Evolutionary conservation across 768 basidiomycete species (phyloP).

Genomic region (Suillus occidentalis): DNA sequence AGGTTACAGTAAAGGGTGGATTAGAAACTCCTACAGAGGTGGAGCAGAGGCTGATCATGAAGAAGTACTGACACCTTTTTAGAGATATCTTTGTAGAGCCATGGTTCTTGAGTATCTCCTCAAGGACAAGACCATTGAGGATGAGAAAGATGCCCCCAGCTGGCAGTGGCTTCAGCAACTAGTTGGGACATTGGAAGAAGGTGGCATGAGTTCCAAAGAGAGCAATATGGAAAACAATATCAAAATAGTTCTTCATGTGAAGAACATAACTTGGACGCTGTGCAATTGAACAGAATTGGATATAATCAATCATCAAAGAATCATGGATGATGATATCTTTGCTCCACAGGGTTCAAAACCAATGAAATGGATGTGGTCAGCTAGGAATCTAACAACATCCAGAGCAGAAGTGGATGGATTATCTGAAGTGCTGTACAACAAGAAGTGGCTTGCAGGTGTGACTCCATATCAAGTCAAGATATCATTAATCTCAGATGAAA

Average conservation of each 20-base stretch:
- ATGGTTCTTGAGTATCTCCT: neutral
- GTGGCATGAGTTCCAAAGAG: conserved; percentile 17
- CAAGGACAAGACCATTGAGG: neutral
- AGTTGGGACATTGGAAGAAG: neutral
- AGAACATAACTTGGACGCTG: neutral
- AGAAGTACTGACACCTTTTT: neutral
- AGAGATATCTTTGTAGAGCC: neutral
- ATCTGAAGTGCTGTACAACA: too few relatives aligned
- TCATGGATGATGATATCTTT: neutral
- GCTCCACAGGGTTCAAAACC: too few relatives aligned
- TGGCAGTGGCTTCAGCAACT: neutral
- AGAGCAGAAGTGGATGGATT: too few relatives aligned
- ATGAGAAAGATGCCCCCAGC: neutral
- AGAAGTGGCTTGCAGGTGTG: too few relatives aligned
- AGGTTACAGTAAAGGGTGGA: too few relatives aligned
- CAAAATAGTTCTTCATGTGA: neutral
- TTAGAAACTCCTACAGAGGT: too few relatives aligned
- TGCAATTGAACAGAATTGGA: neutral
- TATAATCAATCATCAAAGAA: neutral
- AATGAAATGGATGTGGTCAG: too few relatives aligned
- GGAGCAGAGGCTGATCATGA: too few relatives aligned
- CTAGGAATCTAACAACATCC: too few relatives aligned
- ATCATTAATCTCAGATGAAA: too few relatives aligned
- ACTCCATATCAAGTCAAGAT: too few relatives aligned
- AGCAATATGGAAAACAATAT: conserved; percentile 11